A percentile compares a stretch with the other conserved stretches of the same genome.
Evolutionary conservation across 2,329 filamentous ascomycete species (phyloP).

Genomic region (Fusarium heterosporum): DNA sequence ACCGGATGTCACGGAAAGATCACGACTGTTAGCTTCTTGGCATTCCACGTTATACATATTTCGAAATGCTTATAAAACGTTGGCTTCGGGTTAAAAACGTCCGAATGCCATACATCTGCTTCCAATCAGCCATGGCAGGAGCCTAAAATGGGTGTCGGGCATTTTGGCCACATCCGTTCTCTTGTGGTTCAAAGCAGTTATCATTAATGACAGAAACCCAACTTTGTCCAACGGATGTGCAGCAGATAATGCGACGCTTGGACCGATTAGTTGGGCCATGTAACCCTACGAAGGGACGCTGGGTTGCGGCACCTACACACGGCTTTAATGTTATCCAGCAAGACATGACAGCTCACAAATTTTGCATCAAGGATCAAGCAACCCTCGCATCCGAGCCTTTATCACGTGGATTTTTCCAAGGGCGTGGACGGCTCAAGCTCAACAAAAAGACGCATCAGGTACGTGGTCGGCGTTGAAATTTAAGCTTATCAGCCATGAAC

Average conservation of each 20-base stretch:
- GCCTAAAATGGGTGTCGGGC: background rate
- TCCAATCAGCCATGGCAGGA: background rate
- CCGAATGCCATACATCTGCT: background rate
- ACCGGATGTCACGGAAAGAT: constrained; percentile 19
- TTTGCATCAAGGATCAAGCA: background rate
- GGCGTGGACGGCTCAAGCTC: constrained; percentile 24
- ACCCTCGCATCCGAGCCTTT: constrained; percentile 10
- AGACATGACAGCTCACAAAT: background rate
- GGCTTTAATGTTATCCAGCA: background rate
- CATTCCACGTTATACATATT: background rate
- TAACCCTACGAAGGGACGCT: background rate
- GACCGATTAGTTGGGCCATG: background rate
- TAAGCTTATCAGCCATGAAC: constrained; percentile 35
- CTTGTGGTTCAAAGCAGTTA: background rate
- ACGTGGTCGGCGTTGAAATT: constrained; percentile 5
- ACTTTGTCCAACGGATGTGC: background rate
- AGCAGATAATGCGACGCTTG: background rate
- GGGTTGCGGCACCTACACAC: background rate
- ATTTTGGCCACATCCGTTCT: constrained; percentile 1
- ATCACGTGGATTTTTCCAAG: constrained; percentile 28
- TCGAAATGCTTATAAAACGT: background rate
- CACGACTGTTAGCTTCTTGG: constrained; percentile 7
- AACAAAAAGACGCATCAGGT: background rate
- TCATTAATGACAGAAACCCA: background rate
- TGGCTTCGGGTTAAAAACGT: background rate